Evolutionary conservation across 202 grass and related monocot species (phyloP).

Genomic region (Schoenoplectus triqueter): DNA sequence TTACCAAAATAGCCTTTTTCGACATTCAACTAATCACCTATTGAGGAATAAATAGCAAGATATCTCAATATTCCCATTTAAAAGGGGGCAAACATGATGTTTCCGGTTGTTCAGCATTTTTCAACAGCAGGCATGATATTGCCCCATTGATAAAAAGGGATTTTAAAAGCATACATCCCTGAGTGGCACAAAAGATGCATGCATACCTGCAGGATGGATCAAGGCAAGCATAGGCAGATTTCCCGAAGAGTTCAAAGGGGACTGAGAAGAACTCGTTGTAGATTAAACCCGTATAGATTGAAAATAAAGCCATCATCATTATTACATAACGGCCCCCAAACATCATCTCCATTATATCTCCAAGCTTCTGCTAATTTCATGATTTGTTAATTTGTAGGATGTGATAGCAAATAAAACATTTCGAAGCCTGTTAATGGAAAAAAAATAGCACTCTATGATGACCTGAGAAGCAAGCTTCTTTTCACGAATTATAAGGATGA

Average conservation of each 20-base stretch:
- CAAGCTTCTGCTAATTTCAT: conserved; percentile 73
- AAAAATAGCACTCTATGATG: conserved; percentile 22
- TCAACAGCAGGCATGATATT: not conserved
- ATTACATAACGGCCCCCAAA: conserved; percentile 98
- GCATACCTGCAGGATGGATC: conserved; percentile 85
- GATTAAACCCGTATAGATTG: conserved; percentile 96
- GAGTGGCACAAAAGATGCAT: conserved; percentile 31
- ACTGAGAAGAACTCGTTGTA: conserved; percentile 99
- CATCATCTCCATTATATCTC: conserved; percentile 99
- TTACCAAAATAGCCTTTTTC: not conserved
- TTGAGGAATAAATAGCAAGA: not conserved
- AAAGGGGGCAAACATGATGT: not conserved
- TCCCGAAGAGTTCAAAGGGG: conserved; percentile 87
- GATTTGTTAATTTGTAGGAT: not conserved
- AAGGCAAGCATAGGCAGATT: conserved; percentile 86
- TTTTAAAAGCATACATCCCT: not conserved
- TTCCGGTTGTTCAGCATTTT: conserved; percentile 13
- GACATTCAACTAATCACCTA: not conserved
- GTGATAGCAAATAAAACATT: conserved; percentile 28
- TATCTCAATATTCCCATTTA: not conserved
- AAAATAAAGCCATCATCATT: conserved; percentile 93
- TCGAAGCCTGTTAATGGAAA: conserved; percentile 9
- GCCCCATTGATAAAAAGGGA: not conserved
- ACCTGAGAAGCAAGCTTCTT: conserved; percentile 95
- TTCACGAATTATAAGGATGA: conserved; percentile 70